Base-by-base conservation (phyloP, 202 grass and related monocot species). In the Zoysia matrella region DNA sequence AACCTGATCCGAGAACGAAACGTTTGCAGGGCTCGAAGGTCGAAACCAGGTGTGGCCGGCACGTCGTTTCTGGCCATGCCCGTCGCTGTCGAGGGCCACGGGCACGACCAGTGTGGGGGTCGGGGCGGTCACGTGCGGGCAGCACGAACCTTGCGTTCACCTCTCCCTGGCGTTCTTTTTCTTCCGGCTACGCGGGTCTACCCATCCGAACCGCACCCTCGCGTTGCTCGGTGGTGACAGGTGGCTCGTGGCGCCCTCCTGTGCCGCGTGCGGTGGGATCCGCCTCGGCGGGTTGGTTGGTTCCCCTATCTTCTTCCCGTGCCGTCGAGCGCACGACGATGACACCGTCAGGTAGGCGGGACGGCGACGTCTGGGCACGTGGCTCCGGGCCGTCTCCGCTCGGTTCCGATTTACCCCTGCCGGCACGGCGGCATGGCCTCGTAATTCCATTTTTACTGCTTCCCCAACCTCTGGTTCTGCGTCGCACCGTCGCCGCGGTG, bases 181-280 rank as follows among this genome's bases (percentile, higher is more conserved):
- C 2, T 22, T 44, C 3, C 47, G 1, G 43, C 18, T 46, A 30
- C 58, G 30, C 30, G 30, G 30, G 30, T 1, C 30, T 36, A 36
- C 2, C 2, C 45, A 39, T 63, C 16, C 3, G 56, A 4, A 6
- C 73, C 45, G 10, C 48, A 11, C 36, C 30, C 40, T 15, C 71
- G 12, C 42, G 56, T 48, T 45, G 30, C 43, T 2, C 7, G 11
- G 12, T 4, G 12, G 64, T 43, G 78, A 65, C 78, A 71, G 71
- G 72, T 82, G 85, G 64, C 47, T 47, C 52, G 14, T 11, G 80
- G 15, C 39, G 41, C 18, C 67, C n/a, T 7, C 36, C 2, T 2
- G 13, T 40, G 52, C 67, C 12, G 77, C 77, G 64, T 86, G 72
- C 72, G 84, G 63, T 75, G 77, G 73, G 79, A 67, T 12, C 84